A percentile compares a stretch with the other conserved stretches of the same genome.
phyloP scores from a whole-genome alignment of 306 rosid genomes.

The Lathyrus oleraceus region DNA sequence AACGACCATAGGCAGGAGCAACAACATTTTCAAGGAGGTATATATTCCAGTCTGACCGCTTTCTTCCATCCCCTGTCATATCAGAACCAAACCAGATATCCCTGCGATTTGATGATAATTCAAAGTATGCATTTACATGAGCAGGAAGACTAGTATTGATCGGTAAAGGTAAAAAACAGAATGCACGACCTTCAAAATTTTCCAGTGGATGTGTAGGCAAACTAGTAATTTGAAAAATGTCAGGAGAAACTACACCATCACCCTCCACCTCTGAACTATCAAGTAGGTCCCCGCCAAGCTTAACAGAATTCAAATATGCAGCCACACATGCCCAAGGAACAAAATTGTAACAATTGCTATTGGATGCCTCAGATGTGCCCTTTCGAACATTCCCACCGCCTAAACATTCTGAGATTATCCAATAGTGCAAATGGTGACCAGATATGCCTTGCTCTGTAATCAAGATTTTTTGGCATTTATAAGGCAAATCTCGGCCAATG shows the following conservation, averaged over 20 bases:
- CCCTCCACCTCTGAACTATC: slow-evolving; percentile 43
- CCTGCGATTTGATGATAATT: slow-evolving; percentile 94
- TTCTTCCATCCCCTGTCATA: slow-evolving; percentile 97
- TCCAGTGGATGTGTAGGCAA: slow-evolving; percentile 51
- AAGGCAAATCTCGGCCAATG: slow-evolving; percentile 61
- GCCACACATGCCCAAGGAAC: slow-evolving; percentile 99
- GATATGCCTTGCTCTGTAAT: slow-evolving; percentile 62
- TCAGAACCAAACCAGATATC: slow-evolving; percentile 99
- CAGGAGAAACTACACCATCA: slow-evolving; percentile 41
- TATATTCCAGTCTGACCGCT: slow-evolving; percentile 96
- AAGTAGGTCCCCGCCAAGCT: slow-evolving; percentile 45
- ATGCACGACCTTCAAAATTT: slow-evolving; percentile 88
- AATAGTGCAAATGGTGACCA: slow-evolving; percentile 64
- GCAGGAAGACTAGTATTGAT: slow-evolving; percentile 89
- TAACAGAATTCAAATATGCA: slow-evolving; percentile 69
- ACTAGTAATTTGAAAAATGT: slow-evolving; percentile 51
- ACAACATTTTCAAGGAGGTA: slow-evolving; percentile 91
- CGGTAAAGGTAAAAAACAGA: slow-evolving; percentile 91
- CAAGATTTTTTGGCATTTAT: slow-evolving; percentile 70
- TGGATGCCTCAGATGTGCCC: slow-evolving; percentile 45
- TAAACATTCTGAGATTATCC: slow-evolving; percentile 88
- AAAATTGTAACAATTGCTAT: slow-evolving; percentile 55
- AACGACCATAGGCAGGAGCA: slow-evolving; percentile 89
- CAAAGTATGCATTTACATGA: slow-evolving; percentile 94
- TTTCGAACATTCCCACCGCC: slow-evolving; percentile 67